Conservation (phyloP, 768 basidiomycete genomes). For the Galerina sulciceps region DNA sequence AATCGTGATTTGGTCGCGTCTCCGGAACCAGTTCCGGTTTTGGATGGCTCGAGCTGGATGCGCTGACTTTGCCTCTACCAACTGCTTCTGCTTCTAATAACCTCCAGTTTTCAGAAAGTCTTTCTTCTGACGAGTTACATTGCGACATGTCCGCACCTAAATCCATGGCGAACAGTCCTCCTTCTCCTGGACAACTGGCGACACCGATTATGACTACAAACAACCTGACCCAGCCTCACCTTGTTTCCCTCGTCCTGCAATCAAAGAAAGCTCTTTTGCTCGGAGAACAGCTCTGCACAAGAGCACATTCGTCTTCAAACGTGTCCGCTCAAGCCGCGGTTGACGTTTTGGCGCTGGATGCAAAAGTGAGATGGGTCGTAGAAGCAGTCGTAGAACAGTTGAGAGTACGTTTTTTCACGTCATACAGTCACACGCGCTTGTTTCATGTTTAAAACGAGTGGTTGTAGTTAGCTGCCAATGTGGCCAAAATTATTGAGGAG, state of each 20-base stretch:
- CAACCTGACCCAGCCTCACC: conserved; percentile 50
- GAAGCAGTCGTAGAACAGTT: conserved; percentile 79
- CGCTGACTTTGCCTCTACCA: too few relatives aligned
- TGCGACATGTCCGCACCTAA: neutral
- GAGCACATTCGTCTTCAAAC: conserved; percentile 65
- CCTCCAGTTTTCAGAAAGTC: neutral
- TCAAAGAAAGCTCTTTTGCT: conserved; percentile 84
- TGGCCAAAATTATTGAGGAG: conserved; percentile 76
- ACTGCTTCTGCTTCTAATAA: too few relatives aligned
- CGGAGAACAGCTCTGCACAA: conserved; percentile 75
- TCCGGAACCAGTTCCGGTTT: too few relatives aligned
- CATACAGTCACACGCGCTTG: neutral
- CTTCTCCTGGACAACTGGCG: conserved; percentile 1
- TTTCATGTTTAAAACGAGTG: neutral
- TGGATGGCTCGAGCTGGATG: too few relatives aligned
- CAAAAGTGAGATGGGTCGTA: conserved; percentile 79
- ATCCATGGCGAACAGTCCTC: neutral
- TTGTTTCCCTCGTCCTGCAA: conserved; percentile 76
- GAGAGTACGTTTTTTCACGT: conserved; percentile 47
- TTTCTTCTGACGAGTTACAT: neutral
- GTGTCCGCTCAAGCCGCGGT: conserved; percentile 67
- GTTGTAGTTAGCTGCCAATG: conserved; percentile 66
- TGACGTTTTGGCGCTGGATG: conserved; percentile 78
- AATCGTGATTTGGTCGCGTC: too few relatives aligned
- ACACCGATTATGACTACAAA: conserved; percentile 3